Evolutionary conservation across 2,329 filamentous ascomycete genomes (phyloP), one percentile per base, ranked within the genome.

Genomic region (Cladosporium cucumerinum): DNA sequence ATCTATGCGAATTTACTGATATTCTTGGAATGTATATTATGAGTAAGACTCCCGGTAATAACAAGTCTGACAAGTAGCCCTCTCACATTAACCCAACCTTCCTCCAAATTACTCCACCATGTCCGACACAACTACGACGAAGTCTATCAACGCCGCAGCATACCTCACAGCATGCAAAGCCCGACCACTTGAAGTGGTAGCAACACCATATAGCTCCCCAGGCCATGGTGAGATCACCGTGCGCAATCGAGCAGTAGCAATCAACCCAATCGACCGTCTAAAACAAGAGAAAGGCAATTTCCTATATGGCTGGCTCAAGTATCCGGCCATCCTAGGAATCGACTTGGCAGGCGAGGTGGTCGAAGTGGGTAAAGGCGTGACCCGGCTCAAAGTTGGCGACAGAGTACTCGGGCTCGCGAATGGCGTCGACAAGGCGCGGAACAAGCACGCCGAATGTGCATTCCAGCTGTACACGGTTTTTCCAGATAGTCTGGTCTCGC

Each of bases 201-300:
- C 48, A 28, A 25, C 48, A 8, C 48, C 48, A 51, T 51, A 51
- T 8, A 28, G 48, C 12, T 4, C 32, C 16, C 67, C 68, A 2
- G 65, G 57, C 7, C 21, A 67, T 3, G 67, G 75, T 65, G 73
- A 78, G 57, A 69, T 79, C n/a, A 66, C 77, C 5, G 69, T 79
- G 51, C 70, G 72, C 36, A 76, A 75, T 51, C 58, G 64, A 12
- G 77, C 76, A 16, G 69, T 76, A 8, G 77, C 76, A 2, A 70
- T 79, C 46, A 78, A 78, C 59, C 74, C 75, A 1, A 67, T 75
- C 5, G 79, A 82, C 64, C 69, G 70, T n/a, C 69, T 76, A 14
- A 72, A 77, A 66, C 55, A 58, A 34, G 55, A 36, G 18, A 28
- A 26, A 8, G 48, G 48, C 16, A 51, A 51, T 25, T 51, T 51